These are phyloP conservation scores for Entomophthora muscae DNA, from an alignment of 371 early-diverging fungal species.

Conservation along the genomic window DNA sequence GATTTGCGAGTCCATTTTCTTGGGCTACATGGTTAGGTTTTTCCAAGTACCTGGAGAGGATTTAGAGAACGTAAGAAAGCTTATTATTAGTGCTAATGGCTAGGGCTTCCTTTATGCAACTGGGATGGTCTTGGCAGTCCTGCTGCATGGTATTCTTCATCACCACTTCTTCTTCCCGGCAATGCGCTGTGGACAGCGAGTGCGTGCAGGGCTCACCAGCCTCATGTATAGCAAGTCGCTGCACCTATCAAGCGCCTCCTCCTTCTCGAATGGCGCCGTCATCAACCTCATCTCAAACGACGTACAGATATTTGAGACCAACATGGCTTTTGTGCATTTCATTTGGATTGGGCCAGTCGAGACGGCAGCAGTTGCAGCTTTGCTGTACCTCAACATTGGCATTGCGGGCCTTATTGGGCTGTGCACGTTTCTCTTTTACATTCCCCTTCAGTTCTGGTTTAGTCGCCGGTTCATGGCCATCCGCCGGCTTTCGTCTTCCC, in stretches of 20 bases:
- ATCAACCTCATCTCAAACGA: constrained; percentile 23
- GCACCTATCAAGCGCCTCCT: constrained; percentile 16
- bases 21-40: too few relatives aligned
- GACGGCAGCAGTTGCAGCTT: constrained; percentile 19
- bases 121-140: too few relatives aligned
- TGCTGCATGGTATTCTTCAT: too few relatives aligned
- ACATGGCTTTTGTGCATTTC: constrained; percentile 37
- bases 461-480: constrained; percentile 23
- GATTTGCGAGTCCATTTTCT: too few relatives aligned
- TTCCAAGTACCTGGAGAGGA: too few relatives aligned
- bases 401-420: constrained; percentile 31
- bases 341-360: constrained; percentile 48
- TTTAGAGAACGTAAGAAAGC: too few relatives aligned
- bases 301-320: constrained; percentile 19
- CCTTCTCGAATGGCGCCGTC: constrained; percentile 16
- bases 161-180: constrained; percentile 20
- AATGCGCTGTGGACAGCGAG: constrained; percentile 17
- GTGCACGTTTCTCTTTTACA: constrained; percentile 28
- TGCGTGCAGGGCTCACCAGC: constrained; percentile 15
- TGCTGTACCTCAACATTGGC: constrained; percentile 28
- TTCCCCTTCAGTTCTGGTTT: constrained; percentile 40
- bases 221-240: constrained; percentile 21
- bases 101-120: too few relatives aligned
- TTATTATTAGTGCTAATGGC: too few relatives aligned
- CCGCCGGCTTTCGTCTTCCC: constrained; percentile 16